Base-by-base conservation (phyloP, 371 early-diverging fungal genomes). In the Enterocytospora artemiae region DNA sequence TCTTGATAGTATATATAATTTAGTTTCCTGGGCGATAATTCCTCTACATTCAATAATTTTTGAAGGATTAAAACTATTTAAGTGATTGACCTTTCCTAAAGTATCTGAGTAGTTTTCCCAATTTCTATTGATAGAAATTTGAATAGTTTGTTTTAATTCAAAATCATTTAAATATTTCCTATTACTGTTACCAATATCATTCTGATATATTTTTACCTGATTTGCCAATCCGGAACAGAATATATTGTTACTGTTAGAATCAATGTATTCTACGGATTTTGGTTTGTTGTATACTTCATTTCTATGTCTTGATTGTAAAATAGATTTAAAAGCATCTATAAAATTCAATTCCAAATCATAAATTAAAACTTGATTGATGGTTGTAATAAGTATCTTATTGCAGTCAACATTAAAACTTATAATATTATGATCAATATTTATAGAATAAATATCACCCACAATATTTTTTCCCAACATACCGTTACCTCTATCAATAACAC, bases 81-180 rank as follows among this genome's bases (percentile, higher is more conserved):
- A n/a, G 32, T 33, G 39, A 16, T 44, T 48, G 7, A 67, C 64
- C 20, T 59, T 64, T 7, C 27, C 41, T 31, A 67, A 55, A 9
- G n/a, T 46, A 1, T 54, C 59, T 33, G 62, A 62, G 44, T 67
- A 72, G 48, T 72, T 67, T 50, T 72, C 70, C 61, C 61, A 59
- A 16, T 63, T 58, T 33, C 34, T 63, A 37, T 72, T 68, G 16
- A 41, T 43, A 1, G 68, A 67, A 31, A 68, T 34, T 32, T 56
- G 41, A 0, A 72, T 9, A 18, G 18, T 31, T 54, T 72, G 69
- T 1, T 52, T 41, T 24, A 71, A 31, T 5, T 48, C 36, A 36
- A 52, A 24, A 9, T 18, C 25, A 51, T 7, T 16, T 5, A 58
- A 32, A 5, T 12, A n/a, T 5, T 7, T 31, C 7, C 22, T 7